Percentiles rank a stretch among this genome's conserved stretches.
Evolutionary conservation across 768 basidiomycete species (phyloP).

Genomic region (Auriculariales sp.): DNA sequence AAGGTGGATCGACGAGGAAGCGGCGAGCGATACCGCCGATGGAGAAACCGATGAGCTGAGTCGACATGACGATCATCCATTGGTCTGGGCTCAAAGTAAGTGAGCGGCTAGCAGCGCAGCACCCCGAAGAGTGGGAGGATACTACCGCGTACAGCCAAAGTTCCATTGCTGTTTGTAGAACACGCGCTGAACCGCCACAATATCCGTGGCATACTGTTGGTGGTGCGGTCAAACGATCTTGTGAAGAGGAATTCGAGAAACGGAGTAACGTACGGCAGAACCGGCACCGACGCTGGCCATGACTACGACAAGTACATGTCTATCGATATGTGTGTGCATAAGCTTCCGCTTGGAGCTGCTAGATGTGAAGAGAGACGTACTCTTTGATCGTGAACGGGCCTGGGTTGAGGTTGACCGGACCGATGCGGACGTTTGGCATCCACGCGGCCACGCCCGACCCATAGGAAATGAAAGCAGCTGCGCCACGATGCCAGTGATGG

Average conservation of each 20-base stretch:
- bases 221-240: conserved; percentile 20
- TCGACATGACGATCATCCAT: conserved; percentile 11
- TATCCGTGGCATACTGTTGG: conserved; percentile 10
- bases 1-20: conserved; percentile 17
- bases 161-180: conserved; percentile 15
- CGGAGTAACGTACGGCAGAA: conserved; percentile 38
- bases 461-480: conserved; percentile 15
- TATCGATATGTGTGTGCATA: conserved; percentile 23
- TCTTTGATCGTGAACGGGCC: conserved; percentile 29
- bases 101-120: background rate
- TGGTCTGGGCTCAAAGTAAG: conserved; percentile 11
- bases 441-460: conserved; percentile 16
- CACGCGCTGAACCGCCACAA: conserved; percentile 14
- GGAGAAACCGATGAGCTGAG: conserved; percentile 12
- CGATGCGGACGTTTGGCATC: conserved; percentile 8
- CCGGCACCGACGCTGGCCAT: background rate
- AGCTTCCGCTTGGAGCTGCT: conserved; percentile 23
- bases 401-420: conserved; percentile 18
- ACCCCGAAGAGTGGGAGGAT: background rate
- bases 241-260: background rate
- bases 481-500: conserved; percentile 19
- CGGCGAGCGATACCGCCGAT: conserved; percentile 16
- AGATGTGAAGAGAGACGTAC: conserved; percentile 9
- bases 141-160: background rate
- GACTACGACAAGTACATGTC: conserved; percentile 41